Evolutionary conservation across 148 eudicot genomes (phyloP), one percentile per base, ranked within the genome.

Genomic region (Suaeda aralocaspica): DNA sequence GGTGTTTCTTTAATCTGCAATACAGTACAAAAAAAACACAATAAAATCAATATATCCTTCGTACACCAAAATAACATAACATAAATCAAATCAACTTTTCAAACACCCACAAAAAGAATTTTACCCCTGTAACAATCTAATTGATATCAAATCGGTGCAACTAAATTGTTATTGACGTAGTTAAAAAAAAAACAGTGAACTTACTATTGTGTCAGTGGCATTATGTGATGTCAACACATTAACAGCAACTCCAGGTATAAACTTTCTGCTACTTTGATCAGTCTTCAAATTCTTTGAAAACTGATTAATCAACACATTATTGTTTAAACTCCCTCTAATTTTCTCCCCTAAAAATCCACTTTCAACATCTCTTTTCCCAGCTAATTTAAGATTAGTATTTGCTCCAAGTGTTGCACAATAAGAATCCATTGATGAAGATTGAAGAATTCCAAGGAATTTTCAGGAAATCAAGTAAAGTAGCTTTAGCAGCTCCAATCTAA

Each of bases 151-250:
- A 36, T 36, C 41, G 41, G 4, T 36, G 41, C 41, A n/a, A n/a
- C n/a, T n/a, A n/a, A n/a, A n/a, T n/a, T n/a, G n/a, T n/a, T n/a
- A n/a, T n/a, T n/a, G n/a, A n/a, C n/a, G n/a, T n/a, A 18, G 9
- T 25, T 22, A 22, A 67, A n/a, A 41, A 8, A 42, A 57, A 68
- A 57, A 49, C 42, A 62, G 30, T 21, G 33, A 36, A 67, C 80
- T 82, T 76, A 91, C 91, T 84, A 83, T 2, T 28, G 86, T 87
- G 51, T 88, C 86, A 61, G 74, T 82, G 70, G 60, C 84, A 81
- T 75, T 80, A 36, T 79, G 75, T 45, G 93, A 77, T 50, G 92
- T 91, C 63, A 87, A 66, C 48, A 91, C 84, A 78, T 88, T 82
- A 66, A 75, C 74, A 74, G 84, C 83, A 82, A 80, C 77, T 25